These are phyloP conservation scores for Fusarium torulosum DNA, from an alignment of 2,329 filamentous ascomycete genomes.

Conservation along the genomic window DNA sequence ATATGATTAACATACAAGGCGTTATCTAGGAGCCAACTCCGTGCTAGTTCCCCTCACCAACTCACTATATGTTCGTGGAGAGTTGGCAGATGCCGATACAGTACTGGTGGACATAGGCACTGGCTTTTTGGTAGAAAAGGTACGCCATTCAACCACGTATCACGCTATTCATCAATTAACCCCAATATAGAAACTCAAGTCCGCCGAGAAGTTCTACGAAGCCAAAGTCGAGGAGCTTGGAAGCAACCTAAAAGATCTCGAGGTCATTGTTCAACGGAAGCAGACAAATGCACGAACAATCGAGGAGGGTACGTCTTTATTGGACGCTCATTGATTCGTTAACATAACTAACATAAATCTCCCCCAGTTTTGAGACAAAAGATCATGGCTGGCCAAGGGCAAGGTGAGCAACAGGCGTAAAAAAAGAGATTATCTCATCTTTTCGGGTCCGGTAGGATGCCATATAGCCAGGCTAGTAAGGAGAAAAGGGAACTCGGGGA, in stretches of 20 bases:
- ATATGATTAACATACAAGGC: constrained; percentile 22
- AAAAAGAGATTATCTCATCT: constrained; percentile 1
- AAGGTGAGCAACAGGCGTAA: constrained; percentile 43
- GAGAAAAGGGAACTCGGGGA: constrained; percentile 1
- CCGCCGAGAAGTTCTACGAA: constrained; percentile 69
- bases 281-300: constrained; percentile 86
- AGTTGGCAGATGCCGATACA: constrained; percentile 77
- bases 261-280: constrained; percentile 74
- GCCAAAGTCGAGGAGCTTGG: constrained; percentile 66
- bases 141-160: constrained; percentile 47
- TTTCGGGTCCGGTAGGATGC: background rate
- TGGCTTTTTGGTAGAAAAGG: constrained; percentile 95
- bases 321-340: background rate
- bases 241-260: constrained; percentile 67
- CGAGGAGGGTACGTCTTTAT: constrained; percentile 77
- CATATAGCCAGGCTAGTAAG: constrained; percentile 11
- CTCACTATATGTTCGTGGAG: constrained; percentile 92
- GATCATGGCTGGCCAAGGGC: constrained; percentile 55
- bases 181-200: constrained; percentile 62
- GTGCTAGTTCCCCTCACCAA: constrained; percentile 95
- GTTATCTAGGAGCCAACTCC: constrained; percentile 56
- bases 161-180: constrained; percentile 26
- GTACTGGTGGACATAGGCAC: constrained; percentile 95
- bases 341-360: constrained; percentile 49
- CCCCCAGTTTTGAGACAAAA: constrained; percentile 59